phyloP scores from a whole-genome alignment of 371 early-diverging fungal genomes.

The Rozella allomycis region DNA sequence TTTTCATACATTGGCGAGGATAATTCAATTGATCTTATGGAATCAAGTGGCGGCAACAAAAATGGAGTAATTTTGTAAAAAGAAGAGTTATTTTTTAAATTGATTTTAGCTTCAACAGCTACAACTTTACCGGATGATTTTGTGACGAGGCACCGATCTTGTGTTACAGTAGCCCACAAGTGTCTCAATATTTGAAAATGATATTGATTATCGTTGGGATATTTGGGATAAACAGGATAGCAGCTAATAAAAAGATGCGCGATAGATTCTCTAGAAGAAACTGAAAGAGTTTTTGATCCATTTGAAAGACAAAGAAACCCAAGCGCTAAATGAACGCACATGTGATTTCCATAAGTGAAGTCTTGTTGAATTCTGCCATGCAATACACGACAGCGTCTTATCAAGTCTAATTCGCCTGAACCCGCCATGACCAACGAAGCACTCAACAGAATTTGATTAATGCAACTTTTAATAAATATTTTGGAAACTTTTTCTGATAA shows the following conservation, averaged over 20 bases:
- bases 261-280: constrained; percentile 36
- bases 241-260: constrained; percentile 46
- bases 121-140: too few species aligned
- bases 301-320: constrained; percentile 62
- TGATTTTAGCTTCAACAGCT: too few species aligned
- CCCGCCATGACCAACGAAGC: constrained; percentile 60
- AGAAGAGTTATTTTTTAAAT: too few species aligned
- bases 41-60: too few species aligned
- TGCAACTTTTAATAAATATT: constrained; percentile 24
- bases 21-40: too few species aligned
- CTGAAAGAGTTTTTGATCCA: constrained; percentile 48
- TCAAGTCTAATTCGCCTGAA: constrained; percentile 38
- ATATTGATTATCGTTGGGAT: constrained; percentile 39
- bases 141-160: constrained; percentile 45
- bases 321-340: constrained; percentile 57
- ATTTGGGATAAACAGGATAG: constrained; percentile 52
- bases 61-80: too few species aligned
- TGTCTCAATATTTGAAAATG: constrained; percentile 67
- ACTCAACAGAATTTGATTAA: constrained; percentile 39
- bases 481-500: constrained; percentile 35
- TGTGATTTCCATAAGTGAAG: constrained; percentile 50
- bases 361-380: constrained; percentile 20
- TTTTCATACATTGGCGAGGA: too few species aligned
- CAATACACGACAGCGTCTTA: constrained; percentile 29
- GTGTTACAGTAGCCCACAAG: constrained; percentile 63